Evolutionary conservation across 2,329 filamentous ascomycete species (phyloP), one percentile per base, ranked within the genome.

Genomic region (Penicillium polonicum): DNA sequence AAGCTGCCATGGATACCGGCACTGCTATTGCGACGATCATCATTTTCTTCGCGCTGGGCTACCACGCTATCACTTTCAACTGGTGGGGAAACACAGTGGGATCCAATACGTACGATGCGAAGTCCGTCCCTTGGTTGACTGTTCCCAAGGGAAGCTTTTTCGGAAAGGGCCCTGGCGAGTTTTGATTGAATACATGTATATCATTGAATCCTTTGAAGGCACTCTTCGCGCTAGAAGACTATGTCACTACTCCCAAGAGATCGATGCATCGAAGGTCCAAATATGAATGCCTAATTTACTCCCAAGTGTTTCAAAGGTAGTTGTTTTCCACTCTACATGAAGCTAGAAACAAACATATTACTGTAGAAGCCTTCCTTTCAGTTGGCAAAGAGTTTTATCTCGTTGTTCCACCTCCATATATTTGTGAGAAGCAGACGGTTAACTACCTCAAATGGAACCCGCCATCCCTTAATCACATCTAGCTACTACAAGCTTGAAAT

Each of bases 21-120:
- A 73, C 71, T 1, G 70, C 71, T 0, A 55, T 73, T 4, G 69
- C 67, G 1, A 72, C 69, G 0, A 62, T 72, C 8, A 50, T 72
- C 29, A 74, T 73, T 25, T 73, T 74, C 57, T 72, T 72, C 48
- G 70, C 68, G 0, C 60, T 73, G 5, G 69, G 68, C 13, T 74
- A 74, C 23, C 66, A 71, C 25, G 61, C 64, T 23, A 61, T 70
- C 25, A 65, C 48, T 13, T 62, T 73, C 48, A 68, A 62, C 13
- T 74, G 72, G 72, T 74, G 72, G 72, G 72, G 72, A 2, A 74
- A 74, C 27, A 71, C 58, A 0, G 73, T 74, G 1, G 71, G 73
- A 10, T 66, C 67, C 0, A 60, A 74, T 55, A 75, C 72, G 0
- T 66, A 70, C 39, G 73, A 76, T 65, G 36, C 69, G 2, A 71